Evolutionary conservation across 352 stramenopile genomes (phyloP).

Genomic region (Globisporangium rhizosaccharum): DNA sequence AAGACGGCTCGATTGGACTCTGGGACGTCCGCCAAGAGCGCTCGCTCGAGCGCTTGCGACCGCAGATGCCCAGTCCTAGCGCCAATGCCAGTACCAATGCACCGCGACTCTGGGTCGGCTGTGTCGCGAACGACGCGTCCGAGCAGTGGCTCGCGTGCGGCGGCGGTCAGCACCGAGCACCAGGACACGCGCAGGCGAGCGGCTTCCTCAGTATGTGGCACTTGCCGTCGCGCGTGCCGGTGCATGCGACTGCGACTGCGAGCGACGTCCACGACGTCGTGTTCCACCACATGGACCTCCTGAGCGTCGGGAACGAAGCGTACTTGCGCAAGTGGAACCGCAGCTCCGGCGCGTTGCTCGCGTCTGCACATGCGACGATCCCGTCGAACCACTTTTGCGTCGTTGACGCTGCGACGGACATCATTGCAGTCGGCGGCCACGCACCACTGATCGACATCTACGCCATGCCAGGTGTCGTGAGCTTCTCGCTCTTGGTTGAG

Average conservation of each 20-base stretch:
- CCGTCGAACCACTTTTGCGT: slow-evolving; percentile 66
- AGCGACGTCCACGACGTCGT: slow-evolving; percentile 64
- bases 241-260: slow-evolving; percentile 55
- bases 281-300: slow-evolving; percentile 67
- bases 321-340: slow-evolving; percentile 73
- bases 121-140: slow-evolving; percentile 58
- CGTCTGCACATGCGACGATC: slow-evolving; percentile 44
- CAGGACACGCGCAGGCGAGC: slow-evolving; percentile 15
- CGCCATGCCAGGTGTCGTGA: slow-evolving; percentile 77
- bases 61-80: slow-evolving; percentile 16
- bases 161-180: slow-evolving; percentile 34
- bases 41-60: slow-evolving; percentile 51
- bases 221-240: slow-evolving; percentile 59
- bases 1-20: slow-evolving; percentile 68
- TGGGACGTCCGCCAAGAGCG: slow-evolving; percentile 57
- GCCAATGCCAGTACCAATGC: not conserved
- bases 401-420: slow-evolving; percentile 47
- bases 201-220: slow-evolving; percentile 79
- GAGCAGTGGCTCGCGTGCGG: slow-evolving; percentile 69
- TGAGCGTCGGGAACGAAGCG: slow-evolving; percentile 67
- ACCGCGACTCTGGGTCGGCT: slow-evolving; percentile 42
- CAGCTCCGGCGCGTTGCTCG: slow-evolving; percentile 52
- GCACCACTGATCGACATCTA: slow-evolving; percentile 64
- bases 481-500: slow-evolving; percentile 68
- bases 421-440: slow-evolving; percentile 63